Evolutionary conservation across 441 rosid species (phyloP), one percentile per base, ranked within the genome.

Genomic region (Gossypium gossypioides): DNA sequence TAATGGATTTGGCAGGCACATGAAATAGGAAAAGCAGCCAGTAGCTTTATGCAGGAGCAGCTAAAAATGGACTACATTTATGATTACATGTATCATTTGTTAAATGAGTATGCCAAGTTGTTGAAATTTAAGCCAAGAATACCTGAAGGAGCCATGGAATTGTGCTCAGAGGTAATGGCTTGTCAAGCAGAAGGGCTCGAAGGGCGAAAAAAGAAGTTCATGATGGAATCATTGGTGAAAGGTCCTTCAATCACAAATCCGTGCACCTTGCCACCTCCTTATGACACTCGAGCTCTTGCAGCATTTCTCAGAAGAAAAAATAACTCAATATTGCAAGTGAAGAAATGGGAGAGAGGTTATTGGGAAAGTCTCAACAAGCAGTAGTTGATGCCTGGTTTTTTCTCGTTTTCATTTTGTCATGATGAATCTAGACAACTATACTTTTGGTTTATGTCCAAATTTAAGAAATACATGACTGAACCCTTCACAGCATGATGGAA

Each of bases 41-140:
- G 94, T 73, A 74, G 71, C 3, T 89, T 86, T 80, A 79, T 92
- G 52, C 79, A 82, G 66, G 85, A 90, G 76, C 87, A 85, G 27
- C 1, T 92, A 61, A 89, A 89, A 73, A 88, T 87, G 89, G 91
- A 90, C 8, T 72, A 81, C 40, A 83, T 89, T 6, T 89, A 90
- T 34, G 93, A 86, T 65, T 90, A 90, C 82, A 92, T 90, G 93
- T 87, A 80, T 60, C 96, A 92, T 79, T 74, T 92, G 75, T 77
- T 92, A 42, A 84, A 80, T 32, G 89, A 87, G 79, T 92, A 90
- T 61, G 91, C 86, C 0, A 87, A 84, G 84, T 86, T 90, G 16
- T 76, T 89, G 42, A 83, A 75, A 69, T 92, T 77, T 56, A 69
- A 86, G 78, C 88, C 91, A 1, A 75, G 40, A 54, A 68, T 83